Base-by-base conservation (phyloP, 2,329 filamentous ascomycete species). In the Dothideomycetidae sp. region DNA sequence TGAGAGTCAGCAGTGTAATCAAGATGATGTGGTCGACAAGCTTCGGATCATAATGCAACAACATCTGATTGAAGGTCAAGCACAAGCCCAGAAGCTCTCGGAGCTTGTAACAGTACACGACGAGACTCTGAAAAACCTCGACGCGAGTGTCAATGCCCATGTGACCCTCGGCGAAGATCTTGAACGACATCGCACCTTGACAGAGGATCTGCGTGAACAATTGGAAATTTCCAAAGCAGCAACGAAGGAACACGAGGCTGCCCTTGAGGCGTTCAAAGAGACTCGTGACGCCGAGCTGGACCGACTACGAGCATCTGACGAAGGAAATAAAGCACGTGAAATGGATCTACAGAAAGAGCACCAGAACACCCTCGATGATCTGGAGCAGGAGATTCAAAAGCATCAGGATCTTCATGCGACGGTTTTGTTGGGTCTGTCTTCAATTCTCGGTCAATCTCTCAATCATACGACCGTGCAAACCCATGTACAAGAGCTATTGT, bases 71-170 rank as follows among this genome's bases (percentile, higher is more conserved):
- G 72, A 81, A 26, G 78, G 92, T 48, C 69, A 71, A 44, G 68
- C 64, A 46, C 82, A 86, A 49, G 66, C 75, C 10, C 54, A 69
- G 28, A 81, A 77, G 49, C 75, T 93, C 18, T 67, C 75, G 3
- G 72, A 81, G 46, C 67, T 93, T 10, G 84, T 93, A 56, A 62
- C 76, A 45, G 72, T 78, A 3, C 79, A 92, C 52, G 57, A 70
- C 19, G 67, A 69, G 16, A 71, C 80, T 35, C 72, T 75, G 49
- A 60, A 69, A 32, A 71, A 88, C 49, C 67, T 92, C 9, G 73
- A 82, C 28, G 70, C 79, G 37, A 70, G 78, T 31, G 66, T 68
- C 5, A 68, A 72, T 36, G 67, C 72, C 1, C 73, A 75, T 37
- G 71, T 75, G 14, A 56, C 69, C 13, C 66, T 62, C 11, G 61